Conservation (phyloP, 768 basidiomycete species). For the Infundibulicybe gibba region DNA sequence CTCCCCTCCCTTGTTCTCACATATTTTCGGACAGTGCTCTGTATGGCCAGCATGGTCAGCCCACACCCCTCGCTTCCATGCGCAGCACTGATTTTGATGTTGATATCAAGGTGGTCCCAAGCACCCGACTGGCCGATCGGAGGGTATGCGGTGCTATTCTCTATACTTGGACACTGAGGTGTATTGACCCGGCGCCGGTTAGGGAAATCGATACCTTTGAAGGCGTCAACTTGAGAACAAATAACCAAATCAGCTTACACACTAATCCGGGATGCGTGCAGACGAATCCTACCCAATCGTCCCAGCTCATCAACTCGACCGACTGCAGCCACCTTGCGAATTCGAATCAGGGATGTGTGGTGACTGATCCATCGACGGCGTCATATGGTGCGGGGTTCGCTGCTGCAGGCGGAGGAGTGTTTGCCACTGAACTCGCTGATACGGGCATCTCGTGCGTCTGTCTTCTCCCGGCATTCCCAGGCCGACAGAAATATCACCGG, state of each 20-base stretch:
- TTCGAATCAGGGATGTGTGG: constrained; percentile 62
- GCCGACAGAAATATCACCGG: background rate
- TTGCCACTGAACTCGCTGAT: constrained; percentile 67
- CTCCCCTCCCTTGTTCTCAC: background rate
- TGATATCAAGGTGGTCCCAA: constrained; percentile 40
- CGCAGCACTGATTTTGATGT: background rate
- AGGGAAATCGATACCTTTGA: constrained; percentile 81
- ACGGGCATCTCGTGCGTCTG: constrained; percentile 58
- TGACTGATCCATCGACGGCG: constrained; percentile 45
- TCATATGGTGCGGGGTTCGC: constrained; percentile 72
- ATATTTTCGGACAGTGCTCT: constrained; percentile 44
- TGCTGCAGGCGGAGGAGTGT: constrained; percentile 65
- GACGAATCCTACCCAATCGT: constrained; percentile 43
- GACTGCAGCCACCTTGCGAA: constrained; percentile 56
- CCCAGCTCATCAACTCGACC: constrained; percentile 49
- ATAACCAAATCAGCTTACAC: constrained; percentile 72
- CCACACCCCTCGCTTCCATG: too few relatives aligned
- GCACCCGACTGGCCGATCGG: constrained; percentile 59
- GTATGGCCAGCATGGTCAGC: constrained; percentile 65
- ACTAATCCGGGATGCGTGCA: constrained; percentile 59
- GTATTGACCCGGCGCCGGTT: background rate
- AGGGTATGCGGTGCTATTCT: constrained; percentile 32
- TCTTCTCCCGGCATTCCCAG: background rate
- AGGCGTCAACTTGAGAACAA: constrained; percentile 64
- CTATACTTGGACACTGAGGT: background rate